Evolutionary conservation across 1,139 yeast species (phyloP), one percentile per base, ranked within the genome.

Genomic region (Hanseniaspora gamundiae): DNA sequence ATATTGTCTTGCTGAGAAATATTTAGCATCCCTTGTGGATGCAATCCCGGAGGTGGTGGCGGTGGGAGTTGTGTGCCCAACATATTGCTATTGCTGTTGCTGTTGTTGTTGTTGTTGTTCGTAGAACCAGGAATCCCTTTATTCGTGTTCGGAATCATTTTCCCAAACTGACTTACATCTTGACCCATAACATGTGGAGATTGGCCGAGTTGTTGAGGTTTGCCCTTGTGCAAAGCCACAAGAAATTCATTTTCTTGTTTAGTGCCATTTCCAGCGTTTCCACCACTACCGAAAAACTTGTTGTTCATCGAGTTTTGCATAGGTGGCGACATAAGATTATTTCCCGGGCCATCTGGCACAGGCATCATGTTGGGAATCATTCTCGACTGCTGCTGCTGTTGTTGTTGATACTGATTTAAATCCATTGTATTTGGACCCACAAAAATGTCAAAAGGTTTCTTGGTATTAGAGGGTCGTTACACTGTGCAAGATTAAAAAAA

Each of bases 351-450:
- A 4, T 52, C 57, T 41, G 61, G 61, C 9, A 61, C 58, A 2
- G 61, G 60, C 40, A 59, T 44, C 13, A 56, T 38, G 40, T 50
- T 47, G 14, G 57, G 55, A 6, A 55, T 52, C 28, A 49, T 40
- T 11, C 42, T 39, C 21, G n/a, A 40, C 17, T 7, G 38, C 20
- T 42, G 45, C 24, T 41, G 49, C 27, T 44, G 46, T 29, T 44
- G 48, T 31, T 44, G 49, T 22, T 47, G 48, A 39, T 42, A 47
- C 40, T 43, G 48, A 31, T 48, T 14, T 7, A n/a, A 7, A 29
- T 29, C 33, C 17, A 29, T n/a, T 29, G 17, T n/a, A n/a, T n/a
- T n/a, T n/a, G n/a, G n/a, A n/a, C n/a, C n/a, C n/a, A n/a, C n/a
- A n/a, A n/a, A n/a, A n/a, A n/a, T n/a, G n/a, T n/a, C n/a, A n/a